Evolutionary conservation across 2,329 filamentous ascomycete species (phyloP).

Genomic region (Diaporthe longicolla): DNA sequence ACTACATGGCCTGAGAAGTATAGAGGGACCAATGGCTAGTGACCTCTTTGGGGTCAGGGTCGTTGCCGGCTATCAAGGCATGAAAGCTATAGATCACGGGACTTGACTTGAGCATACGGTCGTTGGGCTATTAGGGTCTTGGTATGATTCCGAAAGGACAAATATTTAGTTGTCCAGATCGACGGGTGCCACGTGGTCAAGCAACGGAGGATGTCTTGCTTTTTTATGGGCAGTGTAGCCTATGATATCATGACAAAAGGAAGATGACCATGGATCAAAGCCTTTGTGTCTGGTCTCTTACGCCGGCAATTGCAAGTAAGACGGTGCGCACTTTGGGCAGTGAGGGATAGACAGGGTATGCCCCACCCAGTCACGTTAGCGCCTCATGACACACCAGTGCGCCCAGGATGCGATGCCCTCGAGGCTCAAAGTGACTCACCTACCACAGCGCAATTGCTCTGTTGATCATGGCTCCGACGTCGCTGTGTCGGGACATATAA

Average conservation of each 20-base stretch:
- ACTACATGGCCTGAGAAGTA: too few species aligned
- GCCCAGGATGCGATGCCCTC: slow-evolving; percentile 1
- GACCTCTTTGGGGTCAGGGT: too few species aligned
- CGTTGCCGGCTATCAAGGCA: neutral
- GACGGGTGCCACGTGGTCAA: neutral
- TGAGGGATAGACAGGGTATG: slow-evolving; percentile 31
- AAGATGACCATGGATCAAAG: neutral
- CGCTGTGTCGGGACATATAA: neutral
- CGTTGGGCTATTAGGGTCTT: neutral
- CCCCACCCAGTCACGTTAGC: slow-evolving; percentile 33
- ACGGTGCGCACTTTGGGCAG: slow-evolving; percentile 8
- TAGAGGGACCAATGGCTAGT: too few species aligned
- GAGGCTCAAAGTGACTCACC: slow-evolving; percentile 26
- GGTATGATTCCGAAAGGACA: neutral
- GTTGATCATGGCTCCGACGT: neutral
- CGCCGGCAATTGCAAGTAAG: neutral
- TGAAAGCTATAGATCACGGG: too few species aligned
- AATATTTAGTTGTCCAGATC: neutral
- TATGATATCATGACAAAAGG: slow-evolving; percentile 17
- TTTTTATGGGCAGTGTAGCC: slow-evolving; percentile 6
- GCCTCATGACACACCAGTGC: slow-evolving; percentile 22
- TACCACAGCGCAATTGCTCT: slow-evolving; percentile 7
- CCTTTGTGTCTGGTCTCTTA: neutral
- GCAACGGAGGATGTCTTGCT: neutral
- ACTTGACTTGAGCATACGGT: neutral